Percentiles rank a stretch among this genome's conserved stretches.
Evolutionary conservation across 768 basidiomycete species (phyloP).

Genomic region (Russula emetica): DNA sequence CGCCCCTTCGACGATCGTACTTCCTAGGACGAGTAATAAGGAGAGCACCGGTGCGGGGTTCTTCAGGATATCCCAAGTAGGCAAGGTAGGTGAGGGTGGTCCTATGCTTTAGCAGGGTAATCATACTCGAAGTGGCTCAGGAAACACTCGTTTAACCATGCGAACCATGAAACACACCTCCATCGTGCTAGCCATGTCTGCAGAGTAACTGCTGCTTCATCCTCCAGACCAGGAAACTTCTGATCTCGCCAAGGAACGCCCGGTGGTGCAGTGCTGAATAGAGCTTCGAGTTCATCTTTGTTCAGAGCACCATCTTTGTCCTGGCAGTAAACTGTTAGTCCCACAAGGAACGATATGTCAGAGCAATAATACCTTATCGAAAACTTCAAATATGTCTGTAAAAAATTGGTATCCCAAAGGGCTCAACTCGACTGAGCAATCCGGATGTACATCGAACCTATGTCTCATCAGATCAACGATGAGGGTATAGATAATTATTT

Average conservation of each 20-base stretch:
- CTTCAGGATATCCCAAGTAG: slow-evolving; percentile 85
- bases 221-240: slow-evolving; percentile 87
- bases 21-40: slow-evolving; percentile 82
- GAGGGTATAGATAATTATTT: slow-evolving; percentile 20
- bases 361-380: slow-evolving; percentile 68
- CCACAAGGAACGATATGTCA: background rate
- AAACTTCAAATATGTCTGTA: slow-evolving; percentile 92
- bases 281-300: slow-evolving; percentile 70
- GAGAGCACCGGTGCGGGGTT: slow-evolving; percentile 76
- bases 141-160: background rate
- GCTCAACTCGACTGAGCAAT: slow-evolving; percentile 93
- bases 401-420: slow-evolving; percentile 96
- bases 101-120: slow-evolving; percentile 89
- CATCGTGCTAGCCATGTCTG: slow-evolving; percentile 98
- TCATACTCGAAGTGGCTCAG: slow-evolving; percentile 62
- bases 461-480: slow-evolving; percentile 11
- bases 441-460: slow-evolving; percentile 89
- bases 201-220: slow-evolving; percentile 85
- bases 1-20: slow-evolving; percentile 79
- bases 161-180: slow-evolving; percentile 55
- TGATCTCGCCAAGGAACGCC: slow-evolving; percentile 96
- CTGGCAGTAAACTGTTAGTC: slow-evolving; percentile 38
- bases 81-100: slow-evolving; percentile 92
- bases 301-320: slow-evolving; percentile 95
- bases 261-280: slow-evolving; percentile 85